Conservation (phyloP, 495 filamentous ascomycete genomes). For the Durotheca rogersii region DNA sequence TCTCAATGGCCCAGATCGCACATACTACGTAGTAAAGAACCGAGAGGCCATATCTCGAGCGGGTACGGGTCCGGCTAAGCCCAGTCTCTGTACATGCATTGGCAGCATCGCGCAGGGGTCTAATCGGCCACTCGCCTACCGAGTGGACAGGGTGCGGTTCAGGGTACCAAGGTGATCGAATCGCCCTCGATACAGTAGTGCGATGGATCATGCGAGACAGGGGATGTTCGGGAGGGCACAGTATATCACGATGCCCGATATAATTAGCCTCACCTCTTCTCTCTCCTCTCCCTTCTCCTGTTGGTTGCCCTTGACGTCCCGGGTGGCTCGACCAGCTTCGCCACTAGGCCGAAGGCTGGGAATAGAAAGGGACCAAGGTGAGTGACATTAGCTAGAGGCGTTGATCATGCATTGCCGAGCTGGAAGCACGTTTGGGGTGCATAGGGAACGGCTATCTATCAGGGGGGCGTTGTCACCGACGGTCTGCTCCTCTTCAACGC, state of each 20-base stretch:
- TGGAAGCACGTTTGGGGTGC: conserved; percentile 5
- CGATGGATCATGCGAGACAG: conserved; percentile 35
- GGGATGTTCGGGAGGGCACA: conserved; percentile 23
- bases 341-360: conserved; percentile 20
- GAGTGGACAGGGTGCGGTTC: conserved; percentile 35
- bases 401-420: conserved; percentile 15
- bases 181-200: conserved; percentile 35
- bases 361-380: conserved; percentile 10
- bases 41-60: conserved; percentile 40
- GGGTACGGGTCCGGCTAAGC: conserved; percentile 41
- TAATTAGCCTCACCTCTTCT: conserved; percentile 33
- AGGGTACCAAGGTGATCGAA: conserved; percentile 40
- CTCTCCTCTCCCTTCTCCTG: background rate
- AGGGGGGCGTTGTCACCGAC: background rate
- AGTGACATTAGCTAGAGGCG: conserved; percentile 12
- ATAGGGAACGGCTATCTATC: conserved; percentile 16
- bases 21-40: conserved; percentile 39
- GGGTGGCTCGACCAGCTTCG: conserved; percentile 30
- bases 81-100: conserved; percentile 33
- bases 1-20: conserved; percentile 41
- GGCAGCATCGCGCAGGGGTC: conserved; percentile 38
- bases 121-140: conserved; percentile 37
- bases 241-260: conserved; percentile 29
- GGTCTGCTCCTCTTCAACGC: too few species aligned
- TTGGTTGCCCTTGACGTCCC: conserved; percentile 8